phyloP scores from a whole-genome alignment of 2,329 filamentous ascomycete species.

The Fusarium dimerum region DNA sequence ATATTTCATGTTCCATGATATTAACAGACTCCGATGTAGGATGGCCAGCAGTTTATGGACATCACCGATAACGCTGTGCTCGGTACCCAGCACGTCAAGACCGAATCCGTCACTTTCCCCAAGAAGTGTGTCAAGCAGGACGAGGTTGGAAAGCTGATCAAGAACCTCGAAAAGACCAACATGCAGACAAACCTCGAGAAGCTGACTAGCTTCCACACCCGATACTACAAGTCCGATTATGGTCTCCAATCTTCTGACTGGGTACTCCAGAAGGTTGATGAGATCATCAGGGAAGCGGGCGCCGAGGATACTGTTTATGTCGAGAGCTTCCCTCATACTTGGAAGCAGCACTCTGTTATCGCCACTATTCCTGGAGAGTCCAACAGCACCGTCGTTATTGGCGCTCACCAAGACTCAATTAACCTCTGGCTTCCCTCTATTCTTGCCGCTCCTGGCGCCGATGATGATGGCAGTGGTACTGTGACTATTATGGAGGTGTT shows the following conservation, averaged over 20 bases:
- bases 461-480: conserved; percentile 90
- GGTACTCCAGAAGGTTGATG: conserved; percentile 74
- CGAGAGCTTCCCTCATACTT: conserved; percentile 75
- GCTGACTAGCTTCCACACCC: conserved; percentile 77
- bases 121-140: conserved; percentile 64
- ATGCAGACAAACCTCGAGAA: conserved; percentile 79
- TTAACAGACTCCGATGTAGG: conserved; percentile 50
- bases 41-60: conserved; percentile 90
- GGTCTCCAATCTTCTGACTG: conserved; percentile 86
- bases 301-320: conserved; percentile 70
- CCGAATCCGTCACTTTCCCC: conserved; percentile 60
- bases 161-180: conserved; percentile 70
- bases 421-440: conserved; percentile 87
- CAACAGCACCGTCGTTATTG: conserved; percentile 83
- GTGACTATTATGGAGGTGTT: conserved; percentile 94
- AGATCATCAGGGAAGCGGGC: conserved; percentile 70
- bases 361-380: conserved; percentile 85
- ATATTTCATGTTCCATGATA: background rate
- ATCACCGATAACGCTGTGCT: conserved; percentile 73
- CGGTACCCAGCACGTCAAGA: conserved; percentile 47
- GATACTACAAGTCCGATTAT: conserved; percentile 78
- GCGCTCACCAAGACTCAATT: conserved; percentile 93
- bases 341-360: conserved; percentile 90
- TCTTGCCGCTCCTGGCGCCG: conserved; percentile 85
- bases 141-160: conserved; percentile 66